phyloP scores from a whole-genome alignment of 2,329 filamentous ascomycete genomes.

The Curvularia sp. region DNA sequence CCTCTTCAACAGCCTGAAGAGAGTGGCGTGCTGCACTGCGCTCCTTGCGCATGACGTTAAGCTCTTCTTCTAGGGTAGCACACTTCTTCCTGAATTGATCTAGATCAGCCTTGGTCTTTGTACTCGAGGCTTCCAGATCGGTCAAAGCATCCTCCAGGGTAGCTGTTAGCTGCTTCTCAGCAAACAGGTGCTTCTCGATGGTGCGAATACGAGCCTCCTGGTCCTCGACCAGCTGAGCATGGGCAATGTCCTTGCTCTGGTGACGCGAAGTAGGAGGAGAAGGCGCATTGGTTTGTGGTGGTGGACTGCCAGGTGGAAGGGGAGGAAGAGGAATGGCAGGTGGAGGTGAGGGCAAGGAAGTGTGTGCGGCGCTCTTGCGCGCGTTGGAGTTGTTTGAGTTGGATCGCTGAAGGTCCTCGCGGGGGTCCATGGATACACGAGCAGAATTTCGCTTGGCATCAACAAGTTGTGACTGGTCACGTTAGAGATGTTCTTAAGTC shows the following conservation, averaged over 20 bases:
- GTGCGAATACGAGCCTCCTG: conserved; percentile 93
- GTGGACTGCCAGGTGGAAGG: conserved; percentile 65
- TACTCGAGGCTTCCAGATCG: conserved; percentile 89
- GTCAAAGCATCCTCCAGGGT: conserved; percentile 95
- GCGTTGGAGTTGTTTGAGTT: conserved; percentile 72
- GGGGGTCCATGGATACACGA: conserved; percentile 56
- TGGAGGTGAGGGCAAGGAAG: conserved; percentile 88
- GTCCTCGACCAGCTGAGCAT: conserved; percentile 86
- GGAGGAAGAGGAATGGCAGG: conserved; percentile 96
- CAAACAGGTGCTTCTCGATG: conserved; percentile 94
- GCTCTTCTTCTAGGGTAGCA: conserved; percentile 74
- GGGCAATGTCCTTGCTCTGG: conserved; percentile 79
- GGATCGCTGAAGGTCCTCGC: conserved; percentile 60
- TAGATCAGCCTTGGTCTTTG: conserved; percentile 88
- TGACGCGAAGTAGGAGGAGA: conserved; percentile 71
- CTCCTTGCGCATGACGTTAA: conserved; percentile 68
- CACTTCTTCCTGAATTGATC: conserved; percentile 92
- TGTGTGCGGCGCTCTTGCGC: conserved; percentile 83
- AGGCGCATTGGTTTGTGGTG: conserved; percentile 61
- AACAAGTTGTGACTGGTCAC: conserved; percentile 66
- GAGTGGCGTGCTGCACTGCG: conserved; percentile 66
- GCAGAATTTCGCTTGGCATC: conserved; percentile 61
- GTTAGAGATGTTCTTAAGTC: conserved; percentile 27
- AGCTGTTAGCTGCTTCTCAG: conserved; percentile 94
- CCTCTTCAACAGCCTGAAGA: conserved; percentile 93